These are phyloP conservation scores for Microdochium nivale DNA, from an alignment of 2,329 filamentous ascomycete species.

Conservation along the genomic window DNA sequence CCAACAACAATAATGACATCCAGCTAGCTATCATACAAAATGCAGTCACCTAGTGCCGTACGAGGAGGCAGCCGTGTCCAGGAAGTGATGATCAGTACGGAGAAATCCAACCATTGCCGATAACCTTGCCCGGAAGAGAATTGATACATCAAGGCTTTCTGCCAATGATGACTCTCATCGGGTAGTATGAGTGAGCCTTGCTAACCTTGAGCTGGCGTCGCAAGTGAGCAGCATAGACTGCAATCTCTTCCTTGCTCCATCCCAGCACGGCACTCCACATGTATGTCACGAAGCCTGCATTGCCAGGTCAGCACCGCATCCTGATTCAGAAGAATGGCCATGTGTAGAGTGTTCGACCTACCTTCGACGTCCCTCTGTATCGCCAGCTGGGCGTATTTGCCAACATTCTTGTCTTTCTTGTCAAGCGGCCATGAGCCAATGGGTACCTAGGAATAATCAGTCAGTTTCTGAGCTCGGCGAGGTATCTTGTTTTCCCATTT, in stretches of 20 bases:
- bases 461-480: not conserved
- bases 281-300: not conserved
- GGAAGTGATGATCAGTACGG: no score
- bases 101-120: no score
- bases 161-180: not conserved
- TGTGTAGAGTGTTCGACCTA: not conserved
- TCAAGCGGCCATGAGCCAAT: not conserved
- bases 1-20: no score
- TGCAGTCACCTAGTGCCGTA: no score
- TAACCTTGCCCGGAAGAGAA: no score
- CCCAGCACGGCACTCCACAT: not conserved
- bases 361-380: not conserved
- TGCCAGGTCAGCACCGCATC: not conserved
- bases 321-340: not conserved
- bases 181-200: not conserved
- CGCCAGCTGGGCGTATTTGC: not conserved
- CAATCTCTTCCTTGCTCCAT: not conserved
- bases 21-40: no score
- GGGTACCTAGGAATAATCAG: not conserved
- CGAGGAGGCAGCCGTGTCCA: not conserved
- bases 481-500: not conserved
- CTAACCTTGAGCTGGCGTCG: not conserved
- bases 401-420: not conserved
- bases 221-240: not conserved
- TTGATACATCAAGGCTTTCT: not conserved